phyloP scores from a whole-genome alignment of 176 grass and related monocot species.

The Dactylis glomerata region DNA sequence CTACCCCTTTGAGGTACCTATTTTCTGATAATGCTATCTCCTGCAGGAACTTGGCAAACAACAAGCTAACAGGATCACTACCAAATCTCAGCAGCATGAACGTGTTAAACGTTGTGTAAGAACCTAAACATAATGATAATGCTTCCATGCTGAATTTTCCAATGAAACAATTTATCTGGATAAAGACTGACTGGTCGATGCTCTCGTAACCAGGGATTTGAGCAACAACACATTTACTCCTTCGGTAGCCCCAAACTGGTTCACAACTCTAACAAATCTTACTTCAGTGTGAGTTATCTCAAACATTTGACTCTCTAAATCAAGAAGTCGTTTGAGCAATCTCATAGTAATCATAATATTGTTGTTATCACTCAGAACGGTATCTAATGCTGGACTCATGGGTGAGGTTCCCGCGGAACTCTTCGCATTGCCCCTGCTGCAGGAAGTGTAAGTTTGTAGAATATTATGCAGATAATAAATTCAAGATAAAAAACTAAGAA shows the following conservation, averaged over 20 bases:
- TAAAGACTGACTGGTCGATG: constrained; percentile 3
- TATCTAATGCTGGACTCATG: constrained; percentile 42
- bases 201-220: constrained; percentile 60
- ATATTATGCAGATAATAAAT: neutral
- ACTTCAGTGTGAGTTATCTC: constrained; percentile 61
- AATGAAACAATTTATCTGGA: neutral
- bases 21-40: constrained; percentile 8
- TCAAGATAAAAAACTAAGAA: neutral
- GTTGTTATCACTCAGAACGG: constrained; percentile 40
- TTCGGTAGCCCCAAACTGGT: constrained; percentile 59
- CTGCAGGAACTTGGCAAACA: constrained; percentile 71
- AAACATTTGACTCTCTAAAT: neutral
- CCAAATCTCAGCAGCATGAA: constrained; percentile 61
- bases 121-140: neutral
- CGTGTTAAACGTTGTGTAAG: constrained; percentile 68
- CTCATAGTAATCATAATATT: neutral
- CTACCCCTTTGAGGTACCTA: neutral
- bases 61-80: constrained; percentile 52
- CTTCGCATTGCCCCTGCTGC: constrained; percentile 56
- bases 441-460: constrained; percentile 77
- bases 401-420: constrained; percentile 46
- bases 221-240: constrained; percentile 62
- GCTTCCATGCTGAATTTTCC: constrained; percentile 8
- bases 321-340: neutral
- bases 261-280: constrained; percentile 54